These are phyloP conservation scores for Nemania sp. DNA, from an alignment of 2,329 filamentous ascomycete species.

Conservation along the genomic window DNA sequence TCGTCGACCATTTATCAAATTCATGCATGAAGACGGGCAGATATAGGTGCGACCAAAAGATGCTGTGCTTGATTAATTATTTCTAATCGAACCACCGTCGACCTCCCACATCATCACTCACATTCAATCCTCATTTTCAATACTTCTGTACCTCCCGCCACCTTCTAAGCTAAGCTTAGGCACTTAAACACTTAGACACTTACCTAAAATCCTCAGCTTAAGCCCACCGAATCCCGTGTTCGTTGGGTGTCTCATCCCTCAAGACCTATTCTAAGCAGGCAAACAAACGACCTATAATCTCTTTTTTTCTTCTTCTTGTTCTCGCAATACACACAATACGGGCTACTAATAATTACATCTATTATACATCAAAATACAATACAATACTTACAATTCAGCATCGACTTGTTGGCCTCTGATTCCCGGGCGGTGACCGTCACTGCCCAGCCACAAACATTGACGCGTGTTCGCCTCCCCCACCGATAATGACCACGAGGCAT, in stretches of 20 bases:
- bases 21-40: background rate
- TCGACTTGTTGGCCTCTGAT: background rate
- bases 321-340: background rate
- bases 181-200: background rate
- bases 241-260: conserved; percentile 5
- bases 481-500: conserved; percentile 43
- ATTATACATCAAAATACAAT: conserved; percentile 7
- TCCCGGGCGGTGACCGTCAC: conserved; percentile 31
- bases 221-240: background rate
- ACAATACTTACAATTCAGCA: conserved; percentile 1
- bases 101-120: background rate
- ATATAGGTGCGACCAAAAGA: background rate
- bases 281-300: conserved; percentile 13
- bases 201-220: conserved; percentile 9
- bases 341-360: background rate
- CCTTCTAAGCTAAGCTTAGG: background rate
- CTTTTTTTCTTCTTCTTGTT: background rate
- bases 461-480: conserved; percentile 44
- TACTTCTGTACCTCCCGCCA: background rate
- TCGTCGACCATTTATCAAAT: conserved; percentile 11
- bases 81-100: conserved; percentile 19
- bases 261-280: background rate
- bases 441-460: conserved; percentile 48
- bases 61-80: background rate
- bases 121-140: background rate